Percentiles rank a stretch among this genome's conserved stretches.
Conservation (phyloP, 2,329 filamentous ascomycete genomes). For the Myriosclerotinia duriaeana region DNA sequence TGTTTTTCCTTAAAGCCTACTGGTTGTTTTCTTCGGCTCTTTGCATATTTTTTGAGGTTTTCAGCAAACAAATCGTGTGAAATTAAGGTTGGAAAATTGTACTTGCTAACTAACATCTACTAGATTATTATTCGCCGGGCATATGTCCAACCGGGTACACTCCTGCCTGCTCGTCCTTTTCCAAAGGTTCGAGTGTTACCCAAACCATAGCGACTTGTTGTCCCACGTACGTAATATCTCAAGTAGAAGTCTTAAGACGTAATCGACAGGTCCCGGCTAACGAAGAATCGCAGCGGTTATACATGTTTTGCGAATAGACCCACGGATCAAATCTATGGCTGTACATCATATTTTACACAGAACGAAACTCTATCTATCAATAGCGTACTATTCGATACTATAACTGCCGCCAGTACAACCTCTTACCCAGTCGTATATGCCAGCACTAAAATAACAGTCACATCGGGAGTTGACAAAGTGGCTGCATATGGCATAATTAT, state of each 20-base stretch:
- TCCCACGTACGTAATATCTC: conserved; percentile 5
- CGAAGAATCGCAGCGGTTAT: conserved; percentile 3
- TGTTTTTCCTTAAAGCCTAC: neutral
- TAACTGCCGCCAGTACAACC: neutral
- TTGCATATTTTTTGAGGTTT: neutral
- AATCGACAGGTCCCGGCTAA: neutral
- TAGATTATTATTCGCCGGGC: conserved; percentile 19
- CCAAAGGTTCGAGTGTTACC: neutral
- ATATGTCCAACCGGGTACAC: conserved; percentile 15
- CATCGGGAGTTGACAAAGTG: neutral
- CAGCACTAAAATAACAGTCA: conserved; percentile 11
- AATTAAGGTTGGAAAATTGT: no score
- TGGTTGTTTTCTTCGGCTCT: neutral
- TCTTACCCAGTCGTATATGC: neutral
- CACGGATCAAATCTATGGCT: conserved; percentile 13
- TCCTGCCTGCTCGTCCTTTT: conserved; percentile 15
- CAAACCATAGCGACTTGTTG: conserved; percentile 19
- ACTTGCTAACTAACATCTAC: neutral
- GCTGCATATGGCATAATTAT: conserved; percentile 19
- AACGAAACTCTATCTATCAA: conserved; percentile 5
- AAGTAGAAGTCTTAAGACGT: neutral
- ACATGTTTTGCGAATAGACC: conserved; percentile 12
- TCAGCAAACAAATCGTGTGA: neutral
- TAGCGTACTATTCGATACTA: conserved; percentile 12
- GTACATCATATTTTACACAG: conserved; percentile 6